Evolutionary conservation across 2,329 filamentous ascomycete genomes (phyloP).

Genomic region (Paraconiothyrium sp.): DNA sequence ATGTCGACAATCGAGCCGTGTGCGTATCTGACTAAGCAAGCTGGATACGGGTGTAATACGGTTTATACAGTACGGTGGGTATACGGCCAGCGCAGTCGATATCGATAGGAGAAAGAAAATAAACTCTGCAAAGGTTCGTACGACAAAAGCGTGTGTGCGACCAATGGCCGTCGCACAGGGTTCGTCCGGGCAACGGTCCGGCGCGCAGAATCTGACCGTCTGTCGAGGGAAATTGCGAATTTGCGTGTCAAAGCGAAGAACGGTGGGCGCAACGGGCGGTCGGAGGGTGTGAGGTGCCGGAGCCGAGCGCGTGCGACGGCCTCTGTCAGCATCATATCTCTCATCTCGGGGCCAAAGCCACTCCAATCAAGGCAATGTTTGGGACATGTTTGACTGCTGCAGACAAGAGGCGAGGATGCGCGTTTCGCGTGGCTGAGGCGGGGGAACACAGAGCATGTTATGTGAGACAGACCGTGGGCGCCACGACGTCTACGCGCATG

Average conservation of each 20-base stretch:
- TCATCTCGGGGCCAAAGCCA: too few relatives aligned
- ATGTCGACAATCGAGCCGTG: neutral
- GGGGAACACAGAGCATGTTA: neutral
- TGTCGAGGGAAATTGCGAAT: slow-evolving; percentile 10
- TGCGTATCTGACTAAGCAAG: neutral
- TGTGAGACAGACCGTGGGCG: slow-evolving; percentile 2
- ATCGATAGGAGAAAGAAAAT: neutral
- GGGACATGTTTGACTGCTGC: neutral
- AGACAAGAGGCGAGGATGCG: neutral
- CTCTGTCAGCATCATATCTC: neutral
- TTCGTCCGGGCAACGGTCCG: slow-evolving; percentile 1
- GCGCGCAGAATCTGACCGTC: neutral
- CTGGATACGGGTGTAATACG: neutral
- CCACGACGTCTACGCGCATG: slow-evolving; percentile 1
- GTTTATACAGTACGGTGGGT: neutral
- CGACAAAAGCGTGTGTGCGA: neutral
- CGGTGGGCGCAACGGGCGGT: neutral
- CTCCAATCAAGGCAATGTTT: neutral
- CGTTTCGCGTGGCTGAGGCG: slow-evolving; percentile 10
- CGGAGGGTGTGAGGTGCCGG: slow-evolving; percentile 7
- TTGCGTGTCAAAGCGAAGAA: neutral
- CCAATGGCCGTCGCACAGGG: neutral
- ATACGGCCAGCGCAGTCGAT: neutral
- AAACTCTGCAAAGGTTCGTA: neutral
- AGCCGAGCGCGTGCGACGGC: slow-evolving; percentile 7